These are phyloP conservation scores for Solanum gracilifrons DNA, from an alignment of 257 asterid species.

Conservation along the genomic window DNA sequence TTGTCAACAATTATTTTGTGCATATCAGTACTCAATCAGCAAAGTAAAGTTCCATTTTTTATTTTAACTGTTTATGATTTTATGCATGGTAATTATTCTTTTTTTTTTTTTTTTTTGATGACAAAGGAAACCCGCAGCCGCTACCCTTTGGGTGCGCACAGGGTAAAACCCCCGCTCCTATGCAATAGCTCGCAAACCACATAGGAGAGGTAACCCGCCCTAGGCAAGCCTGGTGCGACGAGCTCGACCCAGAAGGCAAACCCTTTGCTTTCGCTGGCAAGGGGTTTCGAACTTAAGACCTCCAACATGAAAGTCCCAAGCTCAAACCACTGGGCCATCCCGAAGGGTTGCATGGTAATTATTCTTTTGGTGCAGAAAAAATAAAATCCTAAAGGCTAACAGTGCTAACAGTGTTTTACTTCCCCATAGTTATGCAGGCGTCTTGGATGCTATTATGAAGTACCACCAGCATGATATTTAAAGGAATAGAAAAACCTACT, in stretches of 20 bases:
- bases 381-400: background rate
- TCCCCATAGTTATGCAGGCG: background rate
- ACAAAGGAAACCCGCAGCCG: no score
- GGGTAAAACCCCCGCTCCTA: no score
- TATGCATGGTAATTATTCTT: background rate
- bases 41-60: background rate
- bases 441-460: background rate
- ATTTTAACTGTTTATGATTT: background rate
- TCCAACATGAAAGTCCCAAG: no score
- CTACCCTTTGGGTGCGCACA: no score
- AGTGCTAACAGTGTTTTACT: background rate
- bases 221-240: no score
- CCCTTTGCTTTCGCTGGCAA: no score
- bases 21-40: background rate
- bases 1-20: background rate
- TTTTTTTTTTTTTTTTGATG: no score
- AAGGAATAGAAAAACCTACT: background rate
- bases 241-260: no score
- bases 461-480: background rate
- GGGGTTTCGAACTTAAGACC: no score
- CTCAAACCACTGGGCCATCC: no score
- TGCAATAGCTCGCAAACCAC: no score
- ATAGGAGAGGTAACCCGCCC: no score
- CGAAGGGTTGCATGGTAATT: background rate
- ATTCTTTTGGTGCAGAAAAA: background rate